These are phyloP conservation scores for Saksenaea oblongispora DNA, from an alignment of 371 early-diverging fungal genomes.

Conservation along the genomic window DNA sequence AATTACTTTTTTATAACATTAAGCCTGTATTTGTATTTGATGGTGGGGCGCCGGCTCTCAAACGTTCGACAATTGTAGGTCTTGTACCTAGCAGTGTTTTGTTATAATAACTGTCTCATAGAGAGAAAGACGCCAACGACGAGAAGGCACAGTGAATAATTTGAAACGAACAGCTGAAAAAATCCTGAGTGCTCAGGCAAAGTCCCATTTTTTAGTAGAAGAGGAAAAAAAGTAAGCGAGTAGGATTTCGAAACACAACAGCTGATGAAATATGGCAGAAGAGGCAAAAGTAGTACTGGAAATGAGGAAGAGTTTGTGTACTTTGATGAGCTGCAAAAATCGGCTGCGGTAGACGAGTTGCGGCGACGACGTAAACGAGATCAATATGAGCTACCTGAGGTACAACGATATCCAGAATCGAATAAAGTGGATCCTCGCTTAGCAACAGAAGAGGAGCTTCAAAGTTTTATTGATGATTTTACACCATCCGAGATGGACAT, in stretches of 20 bases:
- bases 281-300: constrained; percentile 7
- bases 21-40: constrained; percentile 97
- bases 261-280: constrained; percentile 8
- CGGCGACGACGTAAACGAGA: constrained; percentile 58
- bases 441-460: constrained; percentile 64
- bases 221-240: constrained; percentile 45
- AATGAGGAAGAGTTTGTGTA: constrained; percentile 29
- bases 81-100: not conserved
- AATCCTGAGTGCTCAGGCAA: constrained; percentile 78
- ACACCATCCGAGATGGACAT: constrained; percentile 63
- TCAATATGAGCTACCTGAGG: constrained; percentile 72
- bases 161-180: constrained; percentile 80
- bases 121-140: constrained; percentile 58
- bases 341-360: constrained; percentile 30
- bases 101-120: constrained; percentile 17
- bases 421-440: constrained; percentile 62
- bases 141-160: constrained; percentile 54
- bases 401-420: not conserved
- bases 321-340: constrained; percentile 32
- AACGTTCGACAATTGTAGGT: constrained; percentile 75
- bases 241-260: constrained; percentile 20
- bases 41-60: constrained; percentile 86
- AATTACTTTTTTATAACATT: constrained; percentile 90
- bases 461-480: constrained; percentile 59
- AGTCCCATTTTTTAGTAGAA: constrained; percentile 58